A percentile compares a stretch with the other conserved stretches of the same genome.
phyloP scores from a whole-genome alignment of 2,329 filamentous ascomycete genomes.

The Talaromyces pinophilus region DNA sequence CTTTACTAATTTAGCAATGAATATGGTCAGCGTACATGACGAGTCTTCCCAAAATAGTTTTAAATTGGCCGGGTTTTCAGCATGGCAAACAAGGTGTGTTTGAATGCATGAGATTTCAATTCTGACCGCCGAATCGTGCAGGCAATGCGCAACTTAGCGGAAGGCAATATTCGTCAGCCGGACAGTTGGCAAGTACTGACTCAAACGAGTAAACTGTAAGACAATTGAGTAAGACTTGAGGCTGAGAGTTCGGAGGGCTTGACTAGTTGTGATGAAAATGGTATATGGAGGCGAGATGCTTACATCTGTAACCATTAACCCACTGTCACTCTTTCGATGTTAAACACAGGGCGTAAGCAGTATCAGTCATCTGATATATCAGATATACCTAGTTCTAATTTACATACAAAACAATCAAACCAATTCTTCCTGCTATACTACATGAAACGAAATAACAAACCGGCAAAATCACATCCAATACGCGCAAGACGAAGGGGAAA shows the following conservation, averaged over 20 bases:
- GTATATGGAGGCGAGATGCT: conserved; percentile 4
- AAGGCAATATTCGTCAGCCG: background rate
- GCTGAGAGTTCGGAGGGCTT: background rate
- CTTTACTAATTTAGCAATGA: background rate
- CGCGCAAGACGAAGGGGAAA: background rate
- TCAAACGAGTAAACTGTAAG: background rate
- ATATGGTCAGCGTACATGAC: conserved; percentile 1
- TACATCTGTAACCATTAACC: background rate
- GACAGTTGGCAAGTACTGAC: background rate
- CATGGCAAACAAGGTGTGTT: conserved; percentile 5
- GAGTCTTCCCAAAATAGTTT: background rate
- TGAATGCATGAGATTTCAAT: conserved; percentile 9
- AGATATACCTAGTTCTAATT: conserved; percentile 15
- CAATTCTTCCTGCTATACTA: conserved; percentile 20
- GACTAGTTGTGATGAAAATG: background rate
- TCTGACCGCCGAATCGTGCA: background rate
- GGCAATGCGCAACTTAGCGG: background rate
- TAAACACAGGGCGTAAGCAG: background rate
- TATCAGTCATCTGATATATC: conserved; percentile 4
- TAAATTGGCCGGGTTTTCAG: background rate
- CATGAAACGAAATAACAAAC: conserved; percentile 16
- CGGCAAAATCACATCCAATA: background rate
- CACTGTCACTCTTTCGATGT: no score
- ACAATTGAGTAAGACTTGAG: background rate
- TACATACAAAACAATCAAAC: conserved; percentile 10